Conservation (phyloP, 2,329 filamentous ascomycete genomes). For the Rhexocercosporidium sp. region DNA sequence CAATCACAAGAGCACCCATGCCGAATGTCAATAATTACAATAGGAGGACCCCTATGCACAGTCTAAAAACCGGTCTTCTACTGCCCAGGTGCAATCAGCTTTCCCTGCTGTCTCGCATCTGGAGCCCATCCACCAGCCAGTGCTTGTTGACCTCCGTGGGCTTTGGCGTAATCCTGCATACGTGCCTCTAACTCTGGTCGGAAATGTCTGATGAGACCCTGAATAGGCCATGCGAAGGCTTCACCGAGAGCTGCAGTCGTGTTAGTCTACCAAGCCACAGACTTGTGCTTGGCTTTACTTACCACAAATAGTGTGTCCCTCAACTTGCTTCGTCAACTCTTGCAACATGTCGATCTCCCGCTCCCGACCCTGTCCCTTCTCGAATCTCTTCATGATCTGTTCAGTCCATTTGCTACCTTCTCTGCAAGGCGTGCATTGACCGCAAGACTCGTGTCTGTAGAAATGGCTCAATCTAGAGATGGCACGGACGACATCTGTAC, state of each 20-base stretch:
- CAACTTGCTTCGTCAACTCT: constrained; percentile 98
- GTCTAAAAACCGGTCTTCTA: constrained; percentile 53
- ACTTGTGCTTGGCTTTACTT: constrained; percentile 46
- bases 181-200: constrained; percentile 92
- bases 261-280: constrained; percentile 21
- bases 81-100: constrained; percentile 88
- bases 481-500: constrained; percentile 90
- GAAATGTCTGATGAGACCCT: constrained; percentile 98
- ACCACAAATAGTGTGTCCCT: constrained; percentile 98
- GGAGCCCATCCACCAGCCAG: constrained; percentile 89
- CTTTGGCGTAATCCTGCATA: constrained; percentile 79
- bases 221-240: constrained; percentile 97
- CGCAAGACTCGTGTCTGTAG: constrained; percentile 98
- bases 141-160: constrained; percentile 70
- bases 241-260: constrained; percentile 76
- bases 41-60: constrained; percentile 36
- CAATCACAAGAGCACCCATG: constrained; percentile 20
- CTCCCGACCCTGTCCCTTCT: constrained; percentile 84
- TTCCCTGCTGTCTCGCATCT: constrained; percentile 75
- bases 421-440: constrained; percentile 98
- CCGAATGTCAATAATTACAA: constrained; percentile 41
- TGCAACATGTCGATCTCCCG: constrained; percentile 99
- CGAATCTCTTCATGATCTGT: constrained; percentile 97
- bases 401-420: constrained; percentile 99
- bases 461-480: constrained; percentile 94